phyloP scores from a whole-genome alignment of 1,284 basidiomycete genomes.

The Porogramme epimiltina region DNA sequence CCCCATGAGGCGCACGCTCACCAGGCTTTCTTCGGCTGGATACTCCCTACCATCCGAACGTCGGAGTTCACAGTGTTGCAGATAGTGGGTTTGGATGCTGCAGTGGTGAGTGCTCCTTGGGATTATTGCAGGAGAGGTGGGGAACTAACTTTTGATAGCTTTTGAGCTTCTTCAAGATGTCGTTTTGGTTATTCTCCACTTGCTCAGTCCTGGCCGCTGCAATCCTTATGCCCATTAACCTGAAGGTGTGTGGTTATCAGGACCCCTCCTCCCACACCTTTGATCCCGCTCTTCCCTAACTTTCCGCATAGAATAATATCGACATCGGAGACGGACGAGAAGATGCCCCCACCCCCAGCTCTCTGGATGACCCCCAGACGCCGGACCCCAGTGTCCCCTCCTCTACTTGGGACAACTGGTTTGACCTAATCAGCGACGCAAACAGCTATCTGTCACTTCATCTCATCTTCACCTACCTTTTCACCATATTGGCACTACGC shows the following conservation, averaged over 20 bases:
- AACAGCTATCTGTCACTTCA: slow-evolving; percentile 87
- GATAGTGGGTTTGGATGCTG: slow-evolving; percentile 95
- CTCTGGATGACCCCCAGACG: slow-evolving; percentile 15
- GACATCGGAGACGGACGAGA: slow-evolving; percentile 64
- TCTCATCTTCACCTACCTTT: slow-evolving; percentile 91
- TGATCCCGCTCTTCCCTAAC: not conserved
- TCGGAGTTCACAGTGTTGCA: slow-evolving; percentile 95
- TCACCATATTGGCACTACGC: slow-evolving; percentile 84
- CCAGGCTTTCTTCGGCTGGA: slow-evolving; percentile 91
- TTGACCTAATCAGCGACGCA: slow-evolving; percentile 84
- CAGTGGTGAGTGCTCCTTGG: slow-evolving; percentile 63
- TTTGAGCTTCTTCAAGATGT: slow-evolving; percentile 94
- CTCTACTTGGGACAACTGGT: slow-evolving; percentile 54
- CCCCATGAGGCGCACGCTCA: slow-evolving; percentile 87
- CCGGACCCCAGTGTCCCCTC: slow-evolving; percentile 30
- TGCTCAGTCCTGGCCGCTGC: slow-evolving; percentile 80
- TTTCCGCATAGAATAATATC: slow-evolving; percentile 72
- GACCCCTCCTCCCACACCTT: no score
- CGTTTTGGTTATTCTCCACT: slow-evolving; percentile 88
- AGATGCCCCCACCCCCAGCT: slow-evolving; percentile 40
- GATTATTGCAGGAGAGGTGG: no score
- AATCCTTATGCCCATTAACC: slow-evolving; percentile 89
- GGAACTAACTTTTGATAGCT: slow-evolving; percentile 59
- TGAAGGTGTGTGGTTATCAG: slow-evolving; percentile 53
- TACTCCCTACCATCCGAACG: slow-evolving; percentile 86